These are phyloP conservation scores for Circinella umbellata DNA, from an alignment of 371 early-diverging fungal genomes.

Conservation along the genomic window DNA sequence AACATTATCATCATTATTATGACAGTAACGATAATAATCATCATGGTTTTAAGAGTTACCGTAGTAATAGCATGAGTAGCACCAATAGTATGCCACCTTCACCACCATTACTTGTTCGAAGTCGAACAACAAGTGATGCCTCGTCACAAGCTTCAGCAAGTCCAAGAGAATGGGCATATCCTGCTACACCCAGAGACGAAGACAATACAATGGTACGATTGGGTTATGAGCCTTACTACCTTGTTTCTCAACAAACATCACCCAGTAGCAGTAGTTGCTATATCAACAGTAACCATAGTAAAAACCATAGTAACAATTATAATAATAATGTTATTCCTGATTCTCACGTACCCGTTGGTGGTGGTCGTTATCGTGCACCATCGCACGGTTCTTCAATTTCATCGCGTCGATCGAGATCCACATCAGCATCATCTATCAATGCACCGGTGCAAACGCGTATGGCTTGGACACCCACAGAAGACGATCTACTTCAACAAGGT, in stretches of 20 bases:
- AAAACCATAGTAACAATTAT: no score
- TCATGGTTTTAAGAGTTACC: background rate
- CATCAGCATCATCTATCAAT: constrained; percentile 12
- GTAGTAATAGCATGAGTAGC: constrained; percentile 7
- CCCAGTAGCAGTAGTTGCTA: constrained; percentile 2
- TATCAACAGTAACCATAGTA: background rate
- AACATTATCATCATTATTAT: background rate
- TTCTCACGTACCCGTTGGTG: background rate
- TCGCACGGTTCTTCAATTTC: constrained; percentile 1
- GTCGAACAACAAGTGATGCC: constrained; percentile 17
- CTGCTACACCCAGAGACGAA: constrained; percentile 17
- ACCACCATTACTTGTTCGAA: constrained; percentile 15
- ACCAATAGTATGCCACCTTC: constrained; percentile 9
- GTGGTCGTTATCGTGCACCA: constrained; percentile 11
- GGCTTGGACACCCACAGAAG: constrained; percentile 49
- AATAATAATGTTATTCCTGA: no score
- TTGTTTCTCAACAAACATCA: background rate
- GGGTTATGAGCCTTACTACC: constrained; percentile 6
- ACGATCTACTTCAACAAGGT: constrained; percentile 41
- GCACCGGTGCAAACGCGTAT: constrained; percentile 24
- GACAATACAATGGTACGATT: background rate
- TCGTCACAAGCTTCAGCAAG: constrained; percentile 16
- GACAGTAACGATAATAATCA: background rate
- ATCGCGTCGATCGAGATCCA: constrained; percentile 12
- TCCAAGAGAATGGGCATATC: constrained; percentile 19